Percentiles rank a stretch among this genome's conserved stretches.
Evolutionary conservation across 305 asterid genomes (phyloP).

Genomic region (Fraxinus latifolia): DNA sequence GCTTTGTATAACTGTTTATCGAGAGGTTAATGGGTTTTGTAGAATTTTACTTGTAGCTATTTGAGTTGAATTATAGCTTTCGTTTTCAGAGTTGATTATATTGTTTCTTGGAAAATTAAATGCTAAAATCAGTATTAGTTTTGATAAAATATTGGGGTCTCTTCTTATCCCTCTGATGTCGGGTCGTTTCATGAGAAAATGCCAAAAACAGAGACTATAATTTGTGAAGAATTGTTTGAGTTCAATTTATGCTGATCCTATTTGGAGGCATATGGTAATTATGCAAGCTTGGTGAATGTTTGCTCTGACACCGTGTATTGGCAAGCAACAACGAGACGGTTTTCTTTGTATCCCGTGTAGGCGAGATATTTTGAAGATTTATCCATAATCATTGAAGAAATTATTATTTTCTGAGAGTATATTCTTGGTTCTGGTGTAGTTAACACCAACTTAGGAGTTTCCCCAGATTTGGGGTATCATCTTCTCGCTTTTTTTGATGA

Average conservation of each 20-base stretch:
- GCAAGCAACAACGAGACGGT: neutral
- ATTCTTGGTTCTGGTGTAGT: neutral
- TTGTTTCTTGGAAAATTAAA: neutral
- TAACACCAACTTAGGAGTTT: neutral
- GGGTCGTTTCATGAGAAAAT: neutral
- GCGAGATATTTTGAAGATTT: neutral
- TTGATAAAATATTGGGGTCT: neutral
- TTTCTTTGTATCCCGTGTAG: neutral
- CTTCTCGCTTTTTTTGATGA: neutral
- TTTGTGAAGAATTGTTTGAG: neutral
- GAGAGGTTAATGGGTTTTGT: neutral
- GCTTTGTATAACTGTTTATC: neutral
- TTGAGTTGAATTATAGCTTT: neutral
- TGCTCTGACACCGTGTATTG: neutral
- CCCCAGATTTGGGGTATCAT: neutral
- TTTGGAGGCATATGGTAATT: neutral
- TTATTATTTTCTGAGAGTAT: neutral
- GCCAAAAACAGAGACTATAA: neutral
- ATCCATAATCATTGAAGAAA: neutral
- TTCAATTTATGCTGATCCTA: neutral
- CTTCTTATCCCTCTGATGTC: neutral
- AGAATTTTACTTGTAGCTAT: neutral
- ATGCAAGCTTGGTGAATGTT: neutral
- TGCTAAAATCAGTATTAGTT: neutral
- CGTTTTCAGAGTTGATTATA: neutral